phyloP scores from a whole-genome alignment of 371 early-diverging fungal genomes.

The Lichtheimia ramosa region DNA sequence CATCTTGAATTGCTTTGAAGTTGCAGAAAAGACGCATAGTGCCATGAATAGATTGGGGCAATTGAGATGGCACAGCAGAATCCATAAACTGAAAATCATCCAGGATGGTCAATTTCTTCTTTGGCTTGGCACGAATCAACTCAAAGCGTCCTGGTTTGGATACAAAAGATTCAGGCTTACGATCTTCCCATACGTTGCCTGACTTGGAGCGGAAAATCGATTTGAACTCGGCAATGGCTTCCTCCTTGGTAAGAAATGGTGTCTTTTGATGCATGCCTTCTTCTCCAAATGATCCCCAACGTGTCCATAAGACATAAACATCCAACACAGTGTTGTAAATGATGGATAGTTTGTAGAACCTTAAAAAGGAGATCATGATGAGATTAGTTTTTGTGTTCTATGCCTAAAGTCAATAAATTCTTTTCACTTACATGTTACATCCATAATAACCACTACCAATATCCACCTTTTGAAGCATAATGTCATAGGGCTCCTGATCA shows the following conservation, averaged over 20 bases:
- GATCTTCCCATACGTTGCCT: slow-evolving; percentile 51
- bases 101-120: slow-evolving; percentile 22
- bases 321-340: slow-evolving; percentile 46
- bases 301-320: slow-evolving; percentile 58
- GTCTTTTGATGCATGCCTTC: slow-evolving; percentile 63
- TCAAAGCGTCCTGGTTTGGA: slow-evolving; percentile 50
- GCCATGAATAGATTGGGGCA: slow-evolving; percentile 25
- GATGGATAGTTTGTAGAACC: slow-evolving; percentile 63
- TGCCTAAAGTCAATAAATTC: not conserved
- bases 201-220: slow-evolving; percentile 62
- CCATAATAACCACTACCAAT: slow-evolving; percentile 26
- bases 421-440: slow-evolving; percentile 29
- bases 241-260: slow-evolving; percentile 49
- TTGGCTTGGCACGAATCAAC: slow-evolving; percentile 23
- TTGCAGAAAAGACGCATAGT: slow-evolving; percentile 50
- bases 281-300: slow-evolving; percentile 57
- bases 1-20: slow-evolving; percentile 35
- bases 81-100: slow-evolving; percentile 22
- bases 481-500: slow-evolving; percentile 38
- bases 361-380: slow-evolving; percentile 5
- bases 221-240: slow-evolving; percentile 54
- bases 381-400: not conserved
- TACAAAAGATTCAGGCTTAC: slow-evolving; percentile 24
- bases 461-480: slow-evolving; percentile 54
- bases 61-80: slow-evolving; percentile 7